phyloP scores from a whole-genome alignment of 768 basidiomycete species.

The Strobilomyces dryophilus region DNA sequence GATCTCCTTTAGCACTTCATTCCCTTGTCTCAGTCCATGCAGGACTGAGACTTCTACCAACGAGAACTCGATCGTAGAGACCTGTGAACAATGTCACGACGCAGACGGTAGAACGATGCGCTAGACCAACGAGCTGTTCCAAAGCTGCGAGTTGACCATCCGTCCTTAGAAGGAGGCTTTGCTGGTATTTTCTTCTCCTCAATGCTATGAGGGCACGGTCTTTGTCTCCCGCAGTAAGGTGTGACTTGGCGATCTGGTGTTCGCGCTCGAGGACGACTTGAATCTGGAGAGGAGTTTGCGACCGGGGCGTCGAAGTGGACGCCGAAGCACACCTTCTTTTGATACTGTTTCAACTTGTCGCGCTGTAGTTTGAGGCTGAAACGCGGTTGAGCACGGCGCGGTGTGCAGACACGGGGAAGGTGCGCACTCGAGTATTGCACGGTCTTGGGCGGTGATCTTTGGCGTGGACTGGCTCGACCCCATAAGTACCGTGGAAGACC shows the following conservation, averaged over 20 bases:
- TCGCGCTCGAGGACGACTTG: slow-evolving; percentile 85
- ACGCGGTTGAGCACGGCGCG: slow-evolving; percentile 17
- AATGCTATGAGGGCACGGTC: slow-evolving; percentile 85
- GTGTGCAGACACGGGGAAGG: slow-evolving; percentile 12
- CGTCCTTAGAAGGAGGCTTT: slow-evolving; percentile 80
- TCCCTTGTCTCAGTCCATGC: slow-evolving; percentile 91
- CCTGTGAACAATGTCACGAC: slow-evolving; percentile 44
- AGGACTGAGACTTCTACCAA: slow-evolving; percentile 89
- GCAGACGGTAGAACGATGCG: not conserved
- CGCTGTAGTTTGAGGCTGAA: slow-evolving; percentile 90
- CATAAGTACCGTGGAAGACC: slow-evolving; percentile 36
- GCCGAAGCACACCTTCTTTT: slow-evolving; percentile 66
- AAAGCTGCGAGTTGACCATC: slow-evolving; percentile 85
- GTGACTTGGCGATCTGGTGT: slow-evolving; percentile 81
- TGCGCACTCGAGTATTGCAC: slow-evolving; percentile 91
- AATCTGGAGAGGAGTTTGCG: slow-evolving; percentile 47
- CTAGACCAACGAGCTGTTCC: slow-evolving; percentile 71
- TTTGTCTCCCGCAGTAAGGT: slow-evolving; percentile 78
- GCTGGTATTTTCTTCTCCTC: slow-evolving; percentile 91
- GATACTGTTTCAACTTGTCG: slow-evolving; percentile 94
- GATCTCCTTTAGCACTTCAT: slow-evolving; percentile 87
- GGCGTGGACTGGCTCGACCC: slow-evolving; percentile 71
- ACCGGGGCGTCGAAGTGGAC: not conserved
- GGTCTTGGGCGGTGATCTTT: slow-evolving; percentile 90
- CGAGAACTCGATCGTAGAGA: slow-evolving; percentile 95